Evolutionary conservation across 306 rosid genomes (phyloP), one percentile per base, ranked within the genome.

Genomic region (Cyclanthera cordifolia): DNA sequence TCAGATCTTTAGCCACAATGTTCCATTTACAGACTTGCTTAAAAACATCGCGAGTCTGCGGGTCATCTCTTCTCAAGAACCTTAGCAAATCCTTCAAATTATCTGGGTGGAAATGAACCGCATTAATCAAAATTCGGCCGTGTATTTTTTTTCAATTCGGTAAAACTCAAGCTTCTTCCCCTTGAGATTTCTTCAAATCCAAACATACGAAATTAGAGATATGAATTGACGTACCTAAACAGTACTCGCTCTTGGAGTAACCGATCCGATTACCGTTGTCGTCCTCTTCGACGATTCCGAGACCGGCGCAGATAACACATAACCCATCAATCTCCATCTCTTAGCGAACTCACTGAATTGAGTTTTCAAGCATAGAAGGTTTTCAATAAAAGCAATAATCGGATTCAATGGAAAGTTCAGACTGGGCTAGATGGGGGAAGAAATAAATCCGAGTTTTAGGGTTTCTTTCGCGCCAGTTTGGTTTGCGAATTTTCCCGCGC

Each of bases 21-120:
- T 78, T 87, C 98, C 98, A 93, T 82, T 79, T 89, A 76, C 96
- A 89, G 3, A 93, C 95, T 79, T 89, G 94, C 71, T 89, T 93
- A 75, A 89, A 89, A 59, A 89, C 98, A 23, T 84, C 89, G 1
- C 96, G 91, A 4, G 83, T 75, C 69, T 86, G 89, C 11, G 90
- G 96, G 45, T 93, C 96, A 27, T 93, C 98, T 2, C 98, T 95
- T 74, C 98, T 79, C 85, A 93, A 74, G 79, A 93, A 93, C 79
- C 98, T 80, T 72, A 93, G 76, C 78, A 93, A 80, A 80, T 93
- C 98, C 75, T 93, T 93, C 76, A 93, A 76, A 75, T 93, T 89
- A 83, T 93, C 98, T 89, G 80, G 72, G 2, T 5, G 0, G n/a
- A 17, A 55, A 70, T 27, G 5, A 67, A 70, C 14, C 4, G 8